Base-by-base conservation (phyloP, 2,329 filamentous ascomycete genomes). In the Hymenoscyphus linearis region DNA sequence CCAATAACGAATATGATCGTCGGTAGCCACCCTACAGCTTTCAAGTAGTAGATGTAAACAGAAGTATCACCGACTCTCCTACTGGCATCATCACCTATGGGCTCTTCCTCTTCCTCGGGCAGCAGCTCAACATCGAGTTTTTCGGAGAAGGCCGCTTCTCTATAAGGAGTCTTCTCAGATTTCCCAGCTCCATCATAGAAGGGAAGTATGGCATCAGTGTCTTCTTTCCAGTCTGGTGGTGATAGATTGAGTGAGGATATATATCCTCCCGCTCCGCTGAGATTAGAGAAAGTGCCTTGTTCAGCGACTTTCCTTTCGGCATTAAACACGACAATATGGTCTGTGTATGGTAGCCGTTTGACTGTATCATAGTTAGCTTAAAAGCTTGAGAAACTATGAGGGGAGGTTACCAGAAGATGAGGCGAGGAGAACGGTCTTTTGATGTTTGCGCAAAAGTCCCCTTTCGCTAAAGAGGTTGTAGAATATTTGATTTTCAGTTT, bases 261-360 rank as follows among this genome's bases (percentile, higher is more conserved):
- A 56, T 69, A 68, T 14, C 66, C 63, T 54, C 57, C 36, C 4
- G 34, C 12, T 16, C 3, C 55, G 55, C 71, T 73, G 10, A 77
- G 66, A 7, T 71, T 67, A 14, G 73, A 68, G 53, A 75, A 76
- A 12, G 62, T 64, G 5, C 76, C 75, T 67, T 76, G 74, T 62
- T 76, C 72, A 1, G 64, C 56, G 12, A 76, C 69, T 31, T 58
- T 69, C 22, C 76, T 75, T 18, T 71, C 66, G 14, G 63, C 66
- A 9, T 34, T 34, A 9, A 77, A 69, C 14, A 71, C 71, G 27
- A 77, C 69, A 18, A 77, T 71, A 26, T 76, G 71, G 62, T 77
- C 74, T n/a, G 73, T 73, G 56, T 74, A 73, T 10, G 70, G 70
- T 1, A 76, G 52, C 35, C 64, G 52, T 59, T 62, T 55, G 52